Evolutionary conservation across 495 filamentous ascomycete genomes (phyloP), one percentile per base, ranked within the genome.

Genomic region (Cairneyella variabilis): DNA sequence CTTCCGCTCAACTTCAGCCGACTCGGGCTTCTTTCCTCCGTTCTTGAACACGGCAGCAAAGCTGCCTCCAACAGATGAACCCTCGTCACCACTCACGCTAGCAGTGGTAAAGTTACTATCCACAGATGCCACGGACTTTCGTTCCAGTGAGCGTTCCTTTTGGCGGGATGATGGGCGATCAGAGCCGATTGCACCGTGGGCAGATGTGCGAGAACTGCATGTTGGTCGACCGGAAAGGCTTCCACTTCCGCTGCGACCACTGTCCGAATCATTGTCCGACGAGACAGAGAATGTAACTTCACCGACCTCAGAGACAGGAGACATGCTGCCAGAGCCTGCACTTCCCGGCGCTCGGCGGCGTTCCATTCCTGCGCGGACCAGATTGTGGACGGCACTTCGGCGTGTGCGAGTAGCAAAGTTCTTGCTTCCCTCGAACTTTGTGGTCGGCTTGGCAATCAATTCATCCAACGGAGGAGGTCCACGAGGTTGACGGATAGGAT

Each of bases 391-490:
- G 14, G 95, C 95, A 60, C 86, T 88, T 56, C 92, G 91, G 43
- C 93, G 91, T 62, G 93, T 91, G 57, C 92, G 92, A 27, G 90
- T 85, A 17, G 89, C 85, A 69, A 99, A 99, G 72, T 99, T 99
- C 79, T 96, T 95, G 82, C 92, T 96, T 30, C 95, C 93, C 63
- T 96, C 92, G 57, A 93, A 84, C 71, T 91, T 96, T 40, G 89
- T 84, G 3, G 93, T 99, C 5, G 93, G 93, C 69, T 90, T 91
- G 22, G 85, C 82, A 54, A 85, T 78, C 51, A 99, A 83, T 68
- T 99, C 92, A 58, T 99, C 95, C 39, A 97, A 76, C 1, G 88
- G 82, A 4, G 95, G 95, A 16, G 93, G 93, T 26, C 91, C 91
- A 62, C 91, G 89, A 42, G 93, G 93, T 68, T 97, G 95, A 55